Base-by-base conservation (phyloP, 2,329 filamentous ascomycete genomes). In the Cercospora sp. region DNA sequence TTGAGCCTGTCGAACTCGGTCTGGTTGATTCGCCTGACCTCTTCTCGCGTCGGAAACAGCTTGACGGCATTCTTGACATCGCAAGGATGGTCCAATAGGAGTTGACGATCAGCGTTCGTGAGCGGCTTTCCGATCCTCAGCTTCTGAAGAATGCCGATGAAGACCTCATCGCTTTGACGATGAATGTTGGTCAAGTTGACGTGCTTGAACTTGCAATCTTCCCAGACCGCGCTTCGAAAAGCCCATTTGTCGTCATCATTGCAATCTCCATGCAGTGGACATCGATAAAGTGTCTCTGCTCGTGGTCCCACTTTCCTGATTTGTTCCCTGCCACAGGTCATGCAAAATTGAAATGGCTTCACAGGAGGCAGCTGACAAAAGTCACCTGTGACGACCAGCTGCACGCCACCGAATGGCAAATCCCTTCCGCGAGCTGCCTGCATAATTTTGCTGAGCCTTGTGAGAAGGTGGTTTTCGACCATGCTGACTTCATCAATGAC, bases 401-500 rank as follows among this genome's bases (percentile, higher is more conserved):
- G 86, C 18, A 68, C 66, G 26, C 66, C 4, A 84, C 80, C 66
- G n/a, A 68, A 68, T 28, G 66, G 62, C 36, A 45, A 18, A 3
- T 67, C 59, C 60, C 58, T 67, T 30, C 51, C 62, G 39, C 68
- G 53, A 9, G 60, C 66, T n/a, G 36, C 60, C 31, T 62, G 36
- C 66, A 68, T 68, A 16, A 68, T 57, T 3, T 45, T 57, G 39
- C 57, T 65, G 12, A 87, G 76, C 12, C 86, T 81, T 67, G 86
- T 82, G 30, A 88, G 83, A 59, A 84, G 80, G 6, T 82, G 74
- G 64, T 84, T 86, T 60, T 88, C 86, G 0, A 90, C 81, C 88
- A 90, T 90, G 69, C 84, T 87, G 66, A 91, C 86, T 76, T 90
- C 89, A 71, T 90, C 88, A 16, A 90, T 86, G 26, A 90, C 82